These are phyloP conservation scores for Neurospora sp. DNA, from an alignment of 495 filamentous ascomycete genomes.

Conservation along the genomic window DNA sequence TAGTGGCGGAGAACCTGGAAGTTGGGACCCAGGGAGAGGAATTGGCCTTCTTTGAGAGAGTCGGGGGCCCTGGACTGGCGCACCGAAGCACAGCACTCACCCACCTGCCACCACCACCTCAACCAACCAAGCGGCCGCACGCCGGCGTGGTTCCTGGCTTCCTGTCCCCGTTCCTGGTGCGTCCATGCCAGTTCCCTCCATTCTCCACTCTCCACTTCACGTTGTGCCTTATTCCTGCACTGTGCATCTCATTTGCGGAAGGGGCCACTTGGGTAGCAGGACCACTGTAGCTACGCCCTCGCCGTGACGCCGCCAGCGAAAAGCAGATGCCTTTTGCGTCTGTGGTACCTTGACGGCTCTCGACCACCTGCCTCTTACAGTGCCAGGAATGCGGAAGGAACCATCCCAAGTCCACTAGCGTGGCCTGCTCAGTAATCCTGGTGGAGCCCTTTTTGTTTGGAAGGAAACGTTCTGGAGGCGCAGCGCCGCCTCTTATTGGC, in stretches of 20 bases:
- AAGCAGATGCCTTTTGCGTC: not conserved
- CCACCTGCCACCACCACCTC: too few relatives aligned
- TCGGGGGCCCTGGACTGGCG: slow-evolving; percentile 9
- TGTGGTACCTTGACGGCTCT: not conserved
- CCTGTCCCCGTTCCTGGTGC: too few relatives aligned
- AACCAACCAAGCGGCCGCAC: too few relatives aligned
- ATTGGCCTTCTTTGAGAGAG: slow-evolving; percentile 8
- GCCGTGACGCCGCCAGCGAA: not conserved
- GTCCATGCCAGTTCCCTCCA: not conserved
- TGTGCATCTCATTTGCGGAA: slow-evolving; percentile 19
- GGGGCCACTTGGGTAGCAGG: slow-evolving; percentile 18
- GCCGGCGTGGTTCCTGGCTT: too few relatives aligned
- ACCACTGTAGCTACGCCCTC: slow-evolving; percentile 3
- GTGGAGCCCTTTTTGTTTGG: slow-evolving; percentile 7
- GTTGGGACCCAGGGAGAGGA: not conserved
- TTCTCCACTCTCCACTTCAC: slow-evolving; percentile 3
- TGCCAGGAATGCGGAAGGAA: not conserved
- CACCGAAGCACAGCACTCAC: too few relatives aligned
- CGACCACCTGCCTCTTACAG: not conserved
- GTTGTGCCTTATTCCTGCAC: not conserved
- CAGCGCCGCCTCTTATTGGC: slow-evolving; percentile 15
- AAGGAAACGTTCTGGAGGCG: slow-evolving; percentile 21
- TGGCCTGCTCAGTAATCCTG: slow-evolving; percentile 1
- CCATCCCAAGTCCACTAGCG: slow-evolving; percentile 13
- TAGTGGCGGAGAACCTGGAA: not conserved